These are phyloP conservation scores for Cyathus striatus DNA, from an alignment of 768 basidiomycete species.

Conservation along the genomic window DNA sequence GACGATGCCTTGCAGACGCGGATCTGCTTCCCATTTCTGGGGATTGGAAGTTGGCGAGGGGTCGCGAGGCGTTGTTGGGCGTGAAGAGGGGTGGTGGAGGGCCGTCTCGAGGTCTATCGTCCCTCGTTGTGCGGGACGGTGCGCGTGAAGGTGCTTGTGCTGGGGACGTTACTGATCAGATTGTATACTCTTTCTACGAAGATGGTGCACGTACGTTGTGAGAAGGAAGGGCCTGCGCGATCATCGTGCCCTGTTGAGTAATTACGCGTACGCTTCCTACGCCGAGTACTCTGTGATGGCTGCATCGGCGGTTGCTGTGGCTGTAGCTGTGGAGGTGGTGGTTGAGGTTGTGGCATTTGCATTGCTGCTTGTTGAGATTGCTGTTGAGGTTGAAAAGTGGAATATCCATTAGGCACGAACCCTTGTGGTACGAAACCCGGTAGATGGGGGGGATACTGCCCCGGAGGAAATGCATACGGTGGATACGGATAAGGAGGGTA, in stretches of 20 bases:
- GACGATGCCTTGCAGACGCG: too few species aligned
- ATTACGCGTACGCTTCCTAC: neutral
- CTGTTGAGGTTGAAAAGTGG: neutral
- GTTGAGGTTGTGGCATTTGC: neutral
- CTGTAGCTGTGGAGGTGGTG: slow-evolving; percentile 1
- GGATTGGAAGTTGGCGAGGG: slow-evolving; percentile 6
- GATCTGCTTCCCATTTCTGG: too few species aligned
- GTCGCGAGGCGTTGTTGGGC: slow-evolving; percentile 2
- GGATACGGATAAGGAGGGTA: neutral
- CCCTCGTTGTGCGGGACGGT: too few species aligned
- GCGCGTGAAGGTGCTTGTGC: neutral
- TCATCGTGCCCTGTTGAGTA: neutral
- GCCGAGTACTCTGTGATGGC: slow-evolving; percentile 1
- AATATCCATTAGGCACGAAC: neutral
- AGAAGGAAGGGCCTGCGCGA: too few species aligned
- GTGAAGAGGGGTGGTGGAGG: slow-evolving; percentile 11
- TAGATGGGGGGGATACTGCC: neutral
- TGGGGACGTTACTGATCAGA: too few species aligned
- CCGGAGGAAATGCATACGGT: neutral
- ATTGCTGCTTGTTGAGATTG: too few species aligned
- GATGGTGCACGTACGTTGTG: too few species aligned
- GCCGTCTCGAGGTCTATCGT: slow-evolving; percentile 4
- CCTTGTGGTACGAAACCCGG: slow-evolving; percentile 2
- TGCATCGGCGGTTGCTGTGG: neutral
- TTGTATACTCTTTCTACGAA: too few species aligned